Evolutionary conservation across 2,329 filamentous ascomycete genomes (phyloP).

Genomic region (Talaromyces sp.): DNA sequence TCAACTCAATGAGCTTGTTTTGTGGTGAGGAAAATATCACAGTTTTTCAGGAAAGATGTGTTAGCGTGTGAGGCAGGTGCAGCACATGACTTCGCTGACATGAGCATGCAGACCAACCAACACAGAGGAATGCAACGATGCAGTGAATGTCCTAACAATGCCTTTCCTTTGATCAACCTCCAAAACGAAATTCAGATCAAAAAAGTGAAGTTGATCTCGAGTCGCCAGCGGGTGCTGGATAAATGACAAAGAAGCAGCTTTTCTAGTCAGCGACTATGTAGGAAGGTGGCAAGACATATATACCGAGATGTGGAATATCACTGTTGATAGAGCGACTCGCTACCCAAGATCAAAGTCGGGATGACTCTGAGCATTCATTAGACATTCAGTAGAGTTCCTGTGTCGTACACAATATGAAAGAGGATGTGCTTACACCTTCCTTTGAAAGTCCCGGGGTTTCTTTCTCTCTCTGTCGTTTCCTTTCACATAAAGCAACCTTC

Average conservation of each 20-base stretch:
- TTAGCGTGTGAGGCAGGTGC: background rate
- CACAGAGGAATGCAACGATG: background rate
- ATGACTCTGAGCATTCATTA: background rate
- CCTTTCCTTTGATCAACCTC: background rate
- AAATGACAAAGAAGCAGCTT: background rate
- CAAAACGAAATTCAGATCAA: too few species aligned
- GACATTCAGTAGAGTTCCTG: background rate
- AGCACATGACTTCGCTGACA: conserved; percentile 1
- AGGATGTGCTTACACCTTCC: background rate
- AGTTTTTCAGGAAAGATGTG: background rate
- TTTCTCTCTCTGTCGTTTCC: background rate
- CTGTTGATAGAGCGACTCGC: background rate
- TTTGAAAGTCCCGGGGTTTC: background rate
- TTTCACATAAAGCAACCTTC: background rate
- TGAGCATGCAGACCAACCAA: background rate
- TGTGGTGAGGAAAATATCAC: background rate
- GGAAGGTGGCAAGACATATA: background rate
- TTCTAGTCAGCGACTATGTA: background rate
- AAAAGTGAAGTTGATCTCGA: background rate
- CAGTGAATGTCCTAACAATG: background rate
- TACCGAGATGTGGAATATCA: background rate
- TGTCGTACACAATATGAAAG: background rate
- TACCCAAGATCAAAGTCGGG: too few species aligned
- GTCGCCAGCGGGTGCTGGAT: background rate
- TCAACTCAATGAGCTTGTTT: background rate